Base-by-base conservation (phyloP, 768 basidiomycete genomes). In the Coprinellus aureogranulatus region DNA sequence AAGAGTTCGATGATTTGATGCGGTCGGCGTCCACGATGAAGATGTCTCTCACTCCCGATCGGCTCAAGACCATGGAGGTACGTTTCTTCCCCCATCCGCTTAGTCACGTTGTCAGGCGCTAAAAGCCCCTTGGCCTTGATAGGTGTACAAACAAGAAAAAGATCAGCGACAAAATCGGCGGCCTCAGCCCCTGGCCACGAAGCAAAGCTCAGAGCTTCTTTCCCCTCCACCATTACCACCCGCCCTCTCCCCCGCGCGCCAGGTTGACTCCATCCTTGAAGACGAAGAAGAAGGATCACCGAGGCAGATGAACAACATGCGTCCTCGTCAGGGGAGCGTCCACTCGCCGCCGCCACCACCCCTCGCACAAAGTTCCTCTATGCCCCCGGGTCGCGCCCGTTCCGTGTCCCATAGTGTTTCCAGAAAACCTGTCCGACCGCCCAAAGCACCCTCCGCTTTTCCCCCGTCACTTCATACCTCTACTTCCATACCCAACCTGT, bases 1-100 rank as follows among this genome's bases (percentile, higher is more conserved):
- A 89, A 61, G 91, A 96, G 69, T 98, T 98, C 70, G 95, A 98
- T 72, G 87, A 93, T 70, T 77, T 98, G 71, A 88, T 98, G 86
- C 85, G 84, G 52, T 93, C 91, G 58, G 84, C 88, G 59, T 81
- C 89, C 57, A 98, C 95, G 20, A 90, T 97, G 89, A 97, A 93
- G 69, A 87, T 98, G 64, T 96, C 94, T 41, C 81, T 97, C 61
- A 98, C 95, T 31, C 95, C 95, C 56, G 94, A 97, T 76, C 82
- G 95, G 54, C 78, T 98, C 57, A 90, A 87, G 68, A 92, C 86
- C 50, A 95, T 96, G 84, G 94, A 97, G 82, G 94, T 95, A 74
- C 67, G 84, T 78, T 39, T 53, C 61, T 65, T 52, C 45, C 49
- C 54, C 39, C 40, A 46, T 58, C 60, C 62, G 63, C 67, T 78